Base-by-base conservation (phyloP, 768 basidiomycete genomes). In the Asterophora parasitica region DNA sequence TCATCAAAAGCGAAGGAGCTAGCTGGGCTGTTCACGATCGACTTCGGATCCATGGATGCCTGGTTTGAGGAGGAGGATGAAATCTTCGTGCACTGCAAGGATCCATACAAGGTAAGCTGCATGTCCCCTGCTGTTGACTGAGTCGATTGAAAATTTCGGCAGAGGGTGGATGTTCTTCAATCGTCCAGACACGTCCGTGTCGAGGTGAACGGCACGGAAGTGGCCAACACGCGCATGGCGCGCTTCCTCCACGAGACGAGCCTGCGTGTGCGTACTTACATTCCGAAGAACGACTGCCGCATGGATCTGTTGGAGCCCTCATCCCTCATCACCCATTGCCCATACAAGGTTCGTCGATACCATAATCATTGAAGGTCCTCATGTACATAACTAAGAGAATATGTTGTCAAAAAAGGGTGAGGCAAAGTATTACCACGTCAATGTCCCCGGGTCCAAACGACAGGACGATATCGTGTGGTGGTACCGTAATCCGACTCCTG, bases 31-130 rank as follows among this genome's bases (percentile, higher is more conserved):
- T 64, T 77, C 31, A 77, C 71, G 39, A 58, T 85, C 49, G 58
- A 59, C 10, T 82, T 81, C 44, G 61, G 63, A 11, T 72, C 71
- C 13, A 72, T 75, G 56, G 82, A 82, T 51, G 72, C 73, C 3
- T 85, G 83, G 83, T 81, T 83, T 43, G 82, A 85, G 65, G 82
- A 85, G 57, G 82, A 83, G 41, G 81, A 85, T 40, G 61, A 77
- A 46, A 72, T 84, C 27, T 78, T 70, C 48, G 66, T 72, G 1
- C 83, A 85, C 50, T 78, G 81, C 7, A 83, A 79, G 55, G 82
- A 85, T 58, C 82, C 82, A 1, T 85, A 82, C 64, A 85, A 85
- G 71, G 83, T 82, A 3, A 35, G 59, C 36, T 8, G 27, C 13
- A 34, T 19, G 16, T n/a, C n/a, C n/a, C n/a, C n/a, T n/a, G n/a